Evolutionary conservation across 2,329 filamentous ascomycete species (phyloP).

Genomic region (Pezicula radicicola): DNA sequence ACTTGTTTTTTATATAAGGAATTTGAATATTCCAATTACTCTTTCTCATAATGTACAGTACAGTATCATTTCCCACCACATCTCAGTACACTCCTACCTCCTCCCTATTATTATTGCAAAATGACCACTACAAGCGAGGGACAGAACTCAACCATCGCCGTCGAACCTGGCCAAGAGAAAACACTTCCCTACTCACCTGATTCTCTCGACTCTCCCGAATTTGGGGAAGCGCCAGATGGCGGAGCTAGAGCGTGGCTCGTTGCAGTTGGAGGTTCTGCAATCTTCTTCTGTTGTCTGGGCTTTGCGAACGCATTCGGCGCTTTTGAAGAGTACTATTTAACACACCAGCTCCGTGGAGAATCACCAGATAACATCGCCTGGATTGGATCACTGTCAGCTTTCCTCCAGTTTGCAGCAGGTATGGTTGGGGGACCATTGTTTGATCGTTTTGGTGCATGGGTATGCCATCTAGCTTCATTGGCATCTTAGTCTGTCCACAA

Average conservation of each 20-base stretch:
- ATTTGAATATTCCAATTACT: no score
- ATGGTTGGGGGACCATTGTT: constrained; percentile 58
- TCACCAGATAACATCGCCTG: constrained; percentile 52
- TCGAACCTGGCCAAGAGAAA: constrained; percentile 15
- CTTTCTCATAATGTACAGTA: no score
- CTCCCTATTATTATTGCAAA: not conserved
- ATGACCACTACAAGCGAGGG: not conserved
- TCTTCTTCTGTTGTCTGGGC: constrained; percentile 23
- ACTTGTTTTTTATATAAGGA: no score
- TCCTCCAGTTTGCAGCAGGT: constrained; percentile 45
- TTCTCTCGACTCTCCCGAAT: constrained; percentile 39
- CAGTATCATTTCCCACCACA: not conserved
- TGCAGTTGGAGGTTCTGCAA: not conserved
- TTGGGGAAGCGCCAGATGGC: constrained; percentile 27
- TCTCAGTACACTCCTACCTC: not conserved
- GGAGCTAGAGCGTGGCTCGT: constrained; percentile 6
- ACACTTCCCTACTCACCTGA: constrained; percentile 35
- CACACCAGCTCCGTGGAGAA: constrained; percentile 40
- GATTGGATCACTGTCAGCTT: constrained; percentile 53
- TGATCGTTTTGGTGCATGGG: constrained; percentile 58
- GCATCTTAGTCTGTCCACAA: not conserved
- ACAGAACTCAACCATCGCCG: not conserved
- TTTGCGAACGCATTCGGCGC: constrained; percentile 44
- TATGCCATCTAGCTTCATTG: constrained; percentile 16
- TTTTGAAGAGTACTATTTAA: constrained; percentile 55